Base-by-base conservation (phyloP, 495 filamentous ascomycete genomes). In the Aspergillus egyptiacus region DNA sequence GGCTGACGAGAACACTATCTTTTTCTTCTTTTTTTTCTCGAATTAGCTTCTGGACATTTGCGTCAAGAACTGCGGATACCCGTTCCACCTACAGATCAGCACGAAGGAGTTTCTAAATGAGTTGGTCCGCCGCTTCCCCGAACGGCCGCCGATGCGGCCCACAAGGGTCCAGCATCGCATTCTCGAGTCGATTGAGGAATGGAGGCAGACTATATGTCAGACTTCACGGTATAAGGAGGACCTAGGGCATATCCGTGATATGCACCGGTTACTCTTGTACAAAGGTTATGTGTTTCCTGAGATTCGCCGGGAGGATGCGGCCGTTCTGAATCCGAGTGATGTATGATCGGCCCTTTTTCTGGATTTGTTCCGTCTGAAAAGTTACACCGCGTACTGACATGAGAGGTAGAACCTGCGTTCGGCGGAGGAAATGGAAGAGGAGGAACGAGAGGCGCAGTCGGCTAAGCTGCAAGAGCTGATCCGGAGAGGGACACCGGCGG, bases 91-190 rank as follows among this genome's bases (percentile, higher is more conserved):
- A 31, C 93, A 98, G 70, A 96, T 98, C 66, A 88, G 85, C 65
- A 97, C 93, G 48, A 98, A 98, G 66, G 93, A 98, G 58, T 97
- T 98, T 60, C 80, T 98, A 48, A 98, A 97, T 73, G 93, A 98
- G 76, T 84, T 98, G 53, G 93, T 98, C 22, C 84, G 93, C 49
- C 79, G 91, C 44, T 98, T 98, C 62, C 93, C 93, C 48, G 93
- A 98, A 68, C 80, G 91, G 24, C 93, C 93, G 35, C 87, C 91
- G 9, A 75, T 91, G 51, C 83, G 93, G 43, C 79, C 91, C 39
- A 85, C 86, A 31, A 77, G 89, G 54, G 89, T 95, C 37, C 93
- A 98, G 71, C 75, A 82, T 64, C 87, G 86, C 69, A 96, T 97
- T 40, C 75, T 98, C 57, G 94, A 96, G 68, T 84, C 89, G 54